Evolutionary conservation across 2,329 filamentous ascomycete species (phyloP).

Genomic region (Fonsecaea erecta): DNA sequence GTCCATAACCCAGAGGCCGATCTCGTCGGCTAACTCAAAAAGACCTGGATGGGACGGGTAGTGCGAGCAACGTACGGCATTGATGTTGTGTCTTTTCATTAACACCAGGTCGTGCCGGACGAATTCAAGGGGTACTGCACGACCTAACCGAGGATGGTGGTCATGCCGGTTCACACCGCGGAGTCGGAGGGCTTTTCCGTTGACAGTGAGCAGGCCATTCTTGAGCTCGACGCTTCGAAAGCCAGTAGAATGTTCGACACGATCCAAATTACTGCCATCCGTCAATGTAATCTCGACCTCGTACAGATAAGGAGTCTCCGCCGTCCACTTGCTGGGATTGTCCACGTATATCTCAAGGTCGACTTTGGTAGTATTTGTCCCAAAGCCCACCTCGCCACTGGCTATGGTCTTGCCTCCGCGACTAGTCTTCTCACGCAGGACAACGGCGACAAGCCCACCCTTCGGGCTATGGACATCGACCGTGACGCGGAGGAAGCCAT

Average conservation of each 20-base stretch:
- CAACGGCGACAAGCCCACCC: background rate
- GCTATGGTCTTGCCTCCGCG: conserved; percentile 2
- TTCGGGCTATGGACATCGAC: conserved; percentile 40
- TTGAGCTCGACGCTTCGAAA: conserved; percentile 69
- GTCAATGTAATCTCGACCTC: conserved; percentile 2
- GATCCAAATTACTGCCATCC: conserved; percentile 42
- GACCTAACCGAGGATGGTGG: conserved; percentile 67
- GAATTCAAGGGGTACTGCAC: conserved; percentile 66
- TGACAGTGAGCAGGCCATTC: conserved; percentile 55
- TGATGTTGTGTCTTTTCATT: conserved; percentile 75
- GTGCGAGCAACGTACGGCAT: conserved; percentile 70
- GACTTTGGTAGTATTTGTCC: conserved; percentile 3
- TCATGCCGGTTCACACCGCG: conserved; percentile 72
- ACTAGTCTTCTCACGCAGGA: background rate
- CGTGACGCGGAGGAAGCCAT: conserved; percentile 56
- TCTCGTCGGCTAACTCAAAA: conserved; percentile 43
- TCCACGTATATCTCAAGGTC: conserved; percentile 45
- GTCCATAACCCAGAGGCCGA: conserved; percentile 46
- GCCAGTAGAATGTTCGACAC: conserved; percentile 60
- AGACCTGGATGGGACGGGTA: conserved; percentile 60
- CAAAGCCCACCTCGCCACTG: conserved; percentile 6
- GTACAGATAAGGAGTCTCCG: conserved; percentile 55
- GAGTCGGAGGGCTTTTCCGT: conserved; percentile 65
- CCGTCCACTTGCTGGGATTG: conserved; percentile 69
- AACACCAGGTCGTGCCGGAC: conserved; percentile 65